Conservation (phyloP, 257 asterid species). For the Nicotiana noctiflora region DNA sequence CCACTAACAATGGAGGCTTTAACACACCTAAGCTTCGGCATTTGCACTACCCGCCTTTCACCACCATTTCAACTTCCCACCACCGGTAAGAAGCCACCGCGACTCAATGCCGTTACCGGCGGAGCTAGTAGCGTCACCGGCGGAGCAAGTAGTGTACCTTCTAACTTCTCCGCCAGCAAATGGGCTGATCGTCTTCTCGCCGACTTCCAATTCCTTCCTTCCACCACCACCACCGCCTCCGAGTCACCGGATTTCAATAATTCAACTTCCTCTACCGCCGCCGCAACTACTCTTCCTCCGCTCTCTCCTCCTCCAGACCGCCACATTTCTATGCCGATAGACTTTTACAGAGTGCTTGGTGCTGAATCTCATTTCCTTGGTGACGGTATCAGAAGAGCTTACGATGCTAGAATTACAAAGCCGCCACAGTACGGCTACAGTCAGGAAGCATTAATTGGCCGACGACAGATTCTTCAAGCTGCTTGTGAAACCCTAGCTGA, state of each 20-base stretch:
- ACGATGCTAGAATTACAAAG: conserved; percentile 72
- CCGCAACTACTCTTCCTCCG: conserved; percentile 23
- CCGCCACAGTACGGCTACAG: conserved; percentile 88
- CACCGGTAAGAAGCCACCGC: conserved; percentile 23
- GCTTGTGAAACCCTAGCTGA: conserved; percentile 85
- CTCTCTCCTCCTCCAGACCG: conserved; percentile 72
- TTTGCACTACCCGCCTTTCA: conserved; percentile 35
- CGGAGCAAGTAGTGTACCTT: conserved; percentile 12
- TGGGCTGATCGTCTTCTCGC: conserved; percentile 98
- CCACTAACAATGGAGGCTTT: conserved; percentile 43
- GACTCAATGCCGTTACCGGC: conserved; percentile 56
- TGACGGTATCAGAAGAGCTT: conserved; percentile 89
- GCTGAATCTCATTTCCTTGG: conserved; percentile 91
- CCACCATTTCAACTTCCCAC: conserved; percentile 22
- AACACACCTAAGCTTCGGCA: conserved; percentile 42
- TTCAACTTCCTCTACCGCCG: conserved; percentile 26
- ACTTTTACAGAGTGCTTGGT: conserved; percentile 79
- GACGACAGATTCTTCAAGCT: conserved; percentile 88
- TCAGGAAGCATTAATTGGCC: conserved; percentile 73
- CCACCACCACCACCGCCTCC: conserved; percentile 25
- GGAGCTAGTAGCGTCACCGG: conserved; percentile 22
- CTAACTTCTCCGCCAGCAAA: conserved; percentile 46
- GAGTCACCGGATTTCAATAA: conserved; percentile 30
- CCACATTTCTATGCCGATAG: conserved; percentile 63
- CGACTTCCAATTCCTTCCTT: conserved; percentile 92